Conservation (phyloP, 371 early-diverging fungal genomes). For the Mucor mucedo region DNA sequence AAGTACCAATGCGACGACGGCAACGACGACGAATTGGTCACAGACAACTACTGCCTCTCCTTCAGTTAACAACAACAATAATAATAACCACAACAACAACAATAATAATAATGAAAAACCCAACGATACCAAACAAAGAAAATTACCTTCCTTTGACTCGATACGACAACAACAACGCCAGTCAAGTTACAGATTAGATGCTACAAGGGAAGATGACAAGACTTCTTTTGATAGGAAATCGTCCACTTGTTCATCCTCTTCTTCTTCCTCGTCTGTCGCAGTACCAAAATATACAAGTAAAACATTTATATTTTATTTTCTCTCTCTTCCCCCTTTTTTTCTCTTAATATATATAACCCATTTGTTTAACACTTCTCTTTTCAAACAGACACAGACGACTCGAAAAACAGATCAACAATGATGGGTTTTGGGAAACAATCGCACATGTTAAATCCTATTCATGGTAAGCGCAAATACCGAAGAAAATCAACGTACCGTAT, state of each 20-base stretch:
- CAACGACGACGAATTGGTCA: slow-evolving; percentile 6
- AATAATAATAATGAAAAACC: not conserved
- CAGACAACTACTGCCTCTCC: slow-evolving; percentile 4
- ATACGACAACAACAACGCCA: slow-evolving; percentile 20
- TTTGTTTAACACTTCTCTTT: not conserved
- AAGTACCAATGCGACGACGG: not conserved
- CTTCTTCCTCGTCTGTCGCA: not conserved
- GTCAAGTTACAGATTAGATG: slow-evolving; percentile 14
- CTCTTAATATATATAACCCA: not conserved
- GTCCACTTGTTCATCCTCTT: slow-evolving; percentile 7
- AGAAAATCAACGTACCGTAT: slow-evolving; percentile 16
- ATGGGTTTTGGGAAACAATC: slow-evolving; percentile 43
- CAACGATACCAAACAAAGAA: slow-evolving; percentile 20
- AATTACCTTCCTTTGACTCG: slow-evolving; percentile 21
- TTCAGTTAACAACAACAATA: not conserved
- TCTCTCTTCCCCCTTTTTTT: not conserved
- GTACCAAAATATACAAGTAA: not conserved
- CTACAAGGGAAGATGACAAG: not conserved
- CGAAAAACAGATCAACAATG: slow-evolving; percentile 22
- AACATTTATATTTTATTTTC: not conserved
- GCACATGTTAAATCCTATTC: slow-evolving; percentile 34
- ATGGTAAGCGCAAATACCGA: slow-evolving; percentile 25
- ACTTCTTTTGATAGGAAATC: slow-evolving; percentile 7
- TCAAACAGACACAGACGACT: not conserved
- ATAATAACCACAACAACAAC: no score